Base-by-base conservation (phyloP, 2,329 filamentous ascomycete species). In the Neofusicoccum ribis region DNA sequence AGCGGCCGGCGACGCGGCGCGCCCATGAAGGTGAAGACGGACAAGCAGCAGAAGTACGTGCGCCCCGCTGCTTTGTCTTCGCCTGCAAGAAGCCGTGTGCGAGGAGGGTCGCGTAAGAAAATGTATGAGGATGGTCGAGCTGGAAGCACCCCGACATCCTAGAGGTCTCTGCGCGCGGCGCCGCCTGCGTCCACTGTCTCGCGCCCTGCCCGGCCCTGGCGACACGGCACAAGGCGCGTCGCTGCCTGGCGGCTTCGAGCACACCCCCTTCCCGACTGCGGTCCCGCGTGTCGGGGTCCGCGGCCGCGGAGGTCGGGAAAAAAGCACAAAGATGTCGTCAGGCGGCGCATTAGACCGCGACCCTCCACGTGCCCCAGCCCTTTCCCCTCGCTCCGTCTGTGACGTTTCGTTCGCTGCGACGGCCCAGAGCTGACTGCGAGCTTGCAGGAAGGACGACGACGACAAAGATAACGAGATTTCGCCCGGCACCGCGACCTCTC, bases 11-110 rank as follows among this genome's bases (percentile, higher is more conserved):
- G 72, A 63, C 75, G 76, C 69, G 74, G 73, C 65, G 76, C 76
- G 14, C 77, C 76, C 67, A 72, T 78, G 34, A 77, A 83, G 63
- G 82, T 89, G 70, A 85, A 84, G 76, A 88, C 84, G 2, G 82
- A 85, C 72, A 84, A 85, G 70, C 80, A 82, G 67, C 74, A 78
- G 69, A 78, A 68, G 83, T 85, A 81, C 68, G 82, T 82, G 69
- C 65, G 31, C 59, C 50, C 31, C 49, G 46, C 50, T 56, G 52
- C 41, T 31, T 68, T 65, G 36, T 37, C 67, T 62, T 41, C 51
- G 27, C n/a, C 47, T 51, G 59, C 43, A 41, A 58, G 31, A 34
- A n/a, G 56, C 43, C 41, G 54, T 47, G 56, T 58, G 47, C 54
- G 39, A 62, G 43, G 34, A 62, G 43, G 51, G 39, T 65, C 62